Base-by-base conservation (phyloP, 1,284 basidiomycete species). In the Sporisorium sorghi region DNA sequence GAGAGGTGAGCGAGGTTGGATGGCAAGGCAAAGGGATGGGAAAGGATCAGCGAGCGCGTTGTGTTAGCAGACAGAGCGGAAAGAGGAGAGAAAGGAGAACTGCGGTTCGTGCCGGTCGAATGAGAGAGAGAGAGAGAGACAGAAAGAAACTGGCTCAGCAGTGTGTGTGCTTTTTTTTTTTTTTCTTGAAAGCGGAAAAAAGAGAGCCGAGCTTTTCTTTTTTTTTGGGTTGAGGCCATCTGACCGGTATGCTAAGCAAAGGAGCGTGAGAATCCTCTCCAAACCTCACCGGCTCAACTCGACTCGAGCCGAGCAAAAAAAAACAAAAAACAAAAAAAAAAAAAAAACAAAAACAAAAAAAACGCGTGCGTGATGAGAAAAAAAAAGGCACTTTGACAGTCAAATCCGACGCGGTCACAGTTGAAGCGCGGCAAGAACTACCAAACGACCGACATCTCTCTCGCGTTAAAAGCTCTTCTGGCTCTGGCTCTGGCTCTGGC, bases 231-330 rank as follows among this genome's bases (percentile, higher is more conserved):
- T 48, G 26, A 48, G 47, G 26, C 28, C 48, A 49, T 33, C 32
- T n/a, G 33, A 50, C 49, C 49, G 49, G 49, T 35, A 35, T 26
- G 23, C 19, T 23, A 14, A 30, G 28, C 15, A n/a, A 28, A 14
- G 19, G 42, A 32, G 51, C 40, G 39, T 43, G 40, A 30, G n/a
- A 28, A 24, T n/a, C n/a, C n/a, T n/a, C n/a, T n/a, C 33, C 33
- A 35, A 35, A 53, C n/a, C 26, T 50, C 17, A 43, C 46, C 60
- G 60, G 60, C 60, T 62, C 53, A 50, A 48, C 60, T 47, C 49
- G 19, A n/a, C n/a, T 33, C 46, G 21, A 30, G n/a, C n/a, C n/a
- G n/a, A n/a, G 14, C 46, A 55, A 28, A 28, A 11, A 26, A 17
- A n/a, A n/a, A n/a, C n/a, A n/a, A n/a, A n/a, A n/a, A n/a, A n/a